A percentile compares a stretch with the other conserved stretches of the same genome.
These are phyloP conservation scores for Solanum pimpinellifolium DNA, from an alignment of 257 asterid genomes.

Conservation along the genomic window DNA sequence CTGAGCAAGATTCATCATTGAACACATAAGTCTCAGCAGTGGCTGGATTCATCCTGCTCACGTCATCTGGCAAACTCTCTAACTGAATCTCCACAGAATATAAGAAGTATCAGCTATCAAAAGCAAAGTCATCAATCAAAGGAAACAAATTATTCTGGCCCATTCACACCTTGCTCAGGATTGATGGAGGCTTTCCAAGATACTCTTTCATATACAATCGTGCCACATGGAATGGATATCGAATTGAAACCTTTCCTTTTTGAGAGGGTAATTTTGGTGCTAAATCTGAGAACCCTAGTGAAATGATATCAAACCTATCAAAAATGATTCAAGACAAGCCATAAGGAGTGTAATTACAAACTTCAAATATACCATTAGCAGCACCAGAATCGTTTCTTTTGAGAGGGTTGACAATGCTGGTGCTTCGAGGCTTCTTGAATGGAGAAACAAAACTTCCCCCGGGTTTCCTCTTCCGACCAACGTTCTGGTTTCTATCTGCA, in stretches of 20 bases:
- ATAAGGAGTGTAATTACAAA: constrained; percentile 7
- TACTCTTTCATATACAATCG: constrained; percentile 63
- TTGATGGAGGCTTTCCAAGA: constrained; percentile 44
- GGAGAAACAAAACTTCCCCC: constrained; percentile 48
- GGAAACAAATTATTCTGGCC: background rate
- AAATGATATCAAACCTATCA: constrained; percentile 17
- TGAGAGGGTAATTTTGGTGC: constrained; percentile 38
- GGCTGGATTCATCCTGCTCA: constrained; percentile 57
- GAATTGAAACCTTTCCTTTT: constrained; percentile 45
- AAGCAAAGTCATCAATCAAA: background rate
- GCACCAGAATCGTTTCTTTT: constrained; percentile 22
- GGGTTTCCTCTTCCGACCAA: constrained; percentile 53
- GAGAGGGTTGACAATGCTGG: constrained; percentile 56
- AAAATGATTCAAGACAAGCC: constrained; percentile 6
- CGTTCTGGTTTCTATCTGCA: constrained; percentile 22
- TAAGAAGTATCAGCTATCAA: constrained; percentile 14
- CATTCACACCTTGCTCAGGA: constrained; percentile 40
- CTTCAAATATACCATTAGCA: constrained; percentile 40
- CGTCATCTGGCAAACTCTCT: constrained; percentile 45
- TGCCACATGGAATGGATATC: constrained; percentile 48
- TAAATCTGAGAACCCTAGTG: constrained; percentile 50
- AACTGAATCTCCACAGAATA: constrained; percentile 28
- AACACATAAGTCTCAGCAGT: constrained; percentile 54
- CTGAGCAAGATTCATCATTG: constrained; percentile 27
- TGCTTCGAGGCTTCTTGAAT: constrained; percentile 85